Percentiles rank a stretch among this genome's conserved stretches.
phyloP scores from a whole-genome alignment of 2,329 filamentous ascomycete genomes.

The Macrophomina pseudophaseolina region DNA sequence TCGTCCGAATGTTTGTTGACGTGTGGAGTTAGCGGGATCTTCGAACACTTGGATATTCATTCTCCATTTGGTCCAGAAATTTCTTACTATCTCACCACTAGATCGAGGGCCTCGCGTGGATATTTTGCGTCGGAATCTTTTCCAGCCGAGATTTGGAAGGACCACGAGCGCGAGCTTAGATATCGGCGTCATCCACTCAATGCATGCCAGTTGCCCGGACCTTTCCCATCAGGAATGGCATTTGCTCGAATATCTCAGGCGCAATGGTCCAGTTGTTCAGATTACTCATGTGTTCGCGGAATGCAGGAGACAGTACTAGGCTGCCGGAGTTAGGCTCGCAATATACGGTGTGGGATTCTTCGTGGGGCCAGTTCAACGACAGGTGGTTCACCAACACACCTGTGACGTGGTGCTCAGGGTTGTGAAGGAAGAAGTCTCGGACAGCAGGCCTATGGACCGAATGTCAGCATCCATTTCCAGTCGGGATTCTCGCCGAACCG shows the following conservation, averaged over 20 bases:
- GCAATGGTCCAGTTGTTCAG: slow-evolving; percentile 38
- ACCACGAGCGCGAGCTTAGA: neutral
- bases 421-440: slow-evolving; percentile 24
- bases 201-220: slow-evolving; percentile 17
- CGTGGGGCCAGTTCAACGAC: slow-evolving; percentile 22
- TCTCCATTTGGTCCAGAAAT: too few relatives aligned
- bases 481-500: neutral
- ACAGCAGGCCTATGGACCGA: slow-evolving; percentile 21
- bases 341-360: slow-evolving; percentile 23
- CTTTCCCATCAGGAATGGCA: slow-evolving; percentile 27
- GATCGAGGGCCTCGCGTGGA: neutral
- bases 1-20: too few relatives aligned
- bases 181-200: neutral
- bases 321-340: slow-evolving; percentile 19
- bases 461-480: slow-evolving; percentile 1
- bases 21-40: too few relatives aligned
- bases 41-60: too few relatives aligned
- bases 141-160: neutral
- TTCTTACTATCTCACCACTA: too few relatives aligned
- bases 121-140: neutral
- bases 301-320: slow-evolving; percentile 17
- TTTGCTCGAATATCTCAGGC: slow-evolving; percentile 32
- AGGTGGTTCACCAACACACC: slow-evolving; percentile 13
- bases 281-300: slow-evolving; percentile 37
- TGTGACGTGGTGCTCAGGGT: slow-evolving; percentile 24